A percentile compares a stretch with the other conserved stretches of the same genome.
phyloP scores from a whole-genome alignment of 2,329 filamentous ascomycete genomes.

The Neonectria sp. region DNA sequence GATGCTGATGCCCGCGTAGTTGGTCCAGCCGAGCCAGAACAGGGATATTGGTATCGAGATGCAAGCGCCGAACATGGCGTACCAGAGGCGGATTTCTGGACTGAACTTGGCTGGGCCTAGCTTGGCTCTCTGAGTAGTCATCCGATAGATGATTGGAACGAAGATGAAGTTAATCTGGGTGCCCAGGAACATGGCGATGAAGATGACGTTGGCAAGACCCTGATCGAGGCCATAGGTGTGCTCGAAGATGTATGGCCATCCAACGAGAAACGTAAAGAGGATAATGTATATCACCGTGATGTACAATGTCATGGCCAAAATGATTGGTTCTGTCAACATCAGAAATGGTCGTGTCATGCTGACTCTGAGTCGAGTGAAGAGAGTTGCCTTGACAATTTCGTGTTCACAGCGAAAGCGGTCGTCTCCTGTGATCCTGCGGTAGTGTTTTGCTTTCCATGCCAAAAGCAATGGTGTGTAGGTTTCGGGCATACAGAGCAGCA shows the following conservation, averaged over 20 bases:
- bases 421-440: conserved; percentile 74
- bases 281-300: conserved; percentile 68
- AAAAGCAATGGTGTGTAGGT: conserved; percentile 73
- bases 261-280: conserved; percentile 68
- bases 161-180: conserved; percentile 53
- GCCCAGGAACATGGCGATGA: conserved; percentile 61
- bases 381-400: conserved; percentile 66
- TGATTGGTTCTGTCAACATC: conserved; percentile 57
- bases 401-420: conserved; percentile 74
- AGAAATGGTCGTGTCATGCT: conserved; percentile 60
- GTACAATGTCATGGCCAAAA: conserved; percentile 63
- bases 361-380: conserved; percentile 67
- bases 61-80: conserved; percentile 60
- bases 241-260: conserved; percentile 65
- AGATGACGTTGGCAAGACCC: conserved; percentile 60
- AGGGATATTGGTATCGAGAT: conserved; percentile 60
- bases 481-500: conserved; percentile 75
- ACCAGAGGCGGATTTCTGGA: conserved; percentile 59
- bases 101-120: conserved; percentile 40
- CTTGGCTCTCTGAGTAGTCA: conserved; percentile 48
- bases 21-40: conserved; percentile 68
- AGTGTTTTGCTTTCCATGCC: conserved; percentile 70
- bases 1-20: conserved; percentile 57
- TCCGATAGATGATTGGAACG: conserved; percentile 53
- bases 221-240: conserved; percentile 58